Conservation (phyloP, 768 basidiomycete genomes). For the Tylopilus rubrobrunneus region DNA sequence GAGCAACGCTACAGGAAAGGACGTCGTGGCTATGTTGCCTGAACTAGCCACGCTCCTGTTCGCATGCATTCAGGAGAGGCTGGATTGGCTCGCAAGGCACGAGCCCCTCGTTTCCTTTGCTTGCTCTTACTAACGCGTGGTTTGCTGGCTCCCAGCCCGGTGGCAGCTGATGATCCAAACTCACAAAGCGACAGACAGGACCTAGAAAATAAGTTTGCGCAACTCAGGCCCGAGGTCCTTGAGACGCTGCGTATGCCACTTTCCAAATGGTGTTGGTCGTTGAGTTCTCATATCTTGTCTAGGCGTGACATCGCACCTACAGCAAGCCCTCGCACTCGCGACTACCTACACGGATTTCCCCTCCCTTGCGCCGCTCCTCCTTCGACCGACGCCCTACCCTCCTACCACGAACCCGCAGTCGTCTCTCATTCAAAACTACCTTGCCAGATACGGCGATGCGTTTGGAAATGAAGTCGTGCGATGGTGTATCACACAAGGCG, state of each 20-base stretch:
- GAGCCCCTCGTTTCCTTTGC: slow-evolving; percentile 1
- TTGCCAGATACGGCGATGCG: slow-evolving; percentile 72
- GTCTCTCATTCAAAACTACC: slow-evolving; percentile 62
- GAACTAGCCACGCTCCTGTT: slow-evolving; percentile 62
- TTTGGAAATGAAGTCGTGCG: slow-evolving; percentile 89
- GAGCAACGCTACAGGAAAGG: slow-evolving; percentile 19
- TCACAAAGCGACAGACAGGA: slow-evolving; percentile 53
- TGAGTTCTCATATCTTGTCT: neutral
- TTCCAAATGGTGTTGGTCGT: neutral
- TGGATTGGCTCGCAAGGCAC: slow-evolving; percentile 66
- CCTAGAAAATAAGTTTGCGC: slow-evolving; percentile 63
- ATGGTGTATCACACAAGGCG: slow-evolving; percentile 91
- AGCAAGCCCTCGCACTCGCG: slow-evolving; percentile 76
- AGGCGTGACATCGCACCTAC: slow-evolving; percentile 67
- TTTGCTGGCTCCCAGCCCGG: slow-evolving; percentile 33
- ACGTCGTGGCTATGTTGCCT: slow-evolving; percentile 55
- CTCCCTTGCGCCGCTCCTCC: slow-evolving; percentile 80
- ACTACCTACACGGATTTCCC: slow-evolving; percentile 85
- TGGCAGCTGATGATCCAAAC: slow-evolving; percentile 44
- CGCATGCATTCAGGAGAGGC: slow-evolving; percentile 60
- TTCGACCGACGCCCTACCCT: slow-evolving; percentile 59
- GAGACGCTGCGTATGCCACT: slow-evolving; percentile 70
- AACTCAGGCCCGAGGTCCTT: slow-evolving; percentile 72
- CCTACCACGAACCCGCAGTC: slow-evolving; percentile 63
- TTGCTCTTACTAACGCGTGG: neutral